phyloP scores from a whole-genome alignment of 805 yeast genomes.

The Vanderwaltozyma polyspora region DNA sequence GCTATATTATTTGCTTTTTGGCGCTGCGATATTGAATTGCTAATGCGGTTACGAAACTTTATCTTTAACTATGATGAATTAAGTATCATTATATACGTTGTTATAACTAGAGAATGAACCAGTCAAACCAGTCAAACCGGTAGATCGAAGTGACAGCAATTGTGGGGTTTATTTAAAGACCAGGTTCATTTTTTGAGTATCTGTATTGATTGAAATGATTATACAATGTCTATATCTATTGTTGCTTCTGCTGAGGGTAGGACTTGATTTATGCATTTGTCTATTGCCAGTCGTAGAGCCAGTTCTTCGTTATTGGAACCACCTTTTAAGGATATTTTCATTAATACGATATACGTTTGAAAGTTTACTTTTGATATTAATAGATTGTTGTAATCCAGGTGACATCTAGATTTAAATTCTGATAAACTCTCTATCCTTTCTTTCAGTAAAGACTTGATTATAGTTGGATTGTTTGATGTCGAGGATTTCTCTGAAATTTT shows the following conservation, averaged over 20 bases:
- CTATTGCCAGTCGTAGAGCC: conserved; percentile 31
- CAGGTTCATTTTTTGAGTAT: too few relatives aligned
- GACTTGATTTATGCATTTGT: conserved; percentile 17
- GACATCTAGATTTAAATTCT: conserved; percentile 40
- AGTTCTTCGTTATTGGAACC: conserved; percentile 63
- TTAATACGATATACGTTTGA: conserved; percentile 44
- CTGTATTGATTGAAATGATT: too few relatives aligned
- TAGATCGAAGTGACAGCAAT: too few relatives aligned
- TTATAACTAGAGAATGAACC: too few relatives aligned
- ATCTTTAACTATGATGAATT: too few relatives aligned
- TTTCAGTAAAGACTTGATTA: conserved; percentile 31
- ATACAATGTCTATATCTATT: conserved; percentile 23
- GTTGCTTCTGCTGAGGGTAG: conserved; percentile 23
- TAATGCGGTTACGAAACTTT: too few relatives aligned
- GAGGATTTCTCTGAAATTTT: neutral
- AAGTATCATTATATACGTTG: too few relatives aligned
- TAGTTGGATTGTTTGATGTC: neutral
- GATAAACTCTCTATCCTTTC: conserved; percentile 38
- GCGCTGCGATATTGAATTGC: too few relatives aligned
- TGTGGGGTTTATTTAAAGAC: too few relatives aligned
- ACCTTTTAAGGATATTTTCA: conserved; percentile 50
- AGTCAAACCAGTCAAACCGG: too few relatives aligned
- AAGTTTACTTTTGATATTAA: conserved; percentile 54
- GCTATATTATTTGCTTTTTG: too few relatives aligned
- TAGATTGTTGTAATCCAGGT: conserved; percentile 32